Percentiles rank a stretch among this genome's conserved stretches.
Conservation (phyloP, 2,329 filamentous ascomycete genomes). For the Microdochium nivale region DNA sequence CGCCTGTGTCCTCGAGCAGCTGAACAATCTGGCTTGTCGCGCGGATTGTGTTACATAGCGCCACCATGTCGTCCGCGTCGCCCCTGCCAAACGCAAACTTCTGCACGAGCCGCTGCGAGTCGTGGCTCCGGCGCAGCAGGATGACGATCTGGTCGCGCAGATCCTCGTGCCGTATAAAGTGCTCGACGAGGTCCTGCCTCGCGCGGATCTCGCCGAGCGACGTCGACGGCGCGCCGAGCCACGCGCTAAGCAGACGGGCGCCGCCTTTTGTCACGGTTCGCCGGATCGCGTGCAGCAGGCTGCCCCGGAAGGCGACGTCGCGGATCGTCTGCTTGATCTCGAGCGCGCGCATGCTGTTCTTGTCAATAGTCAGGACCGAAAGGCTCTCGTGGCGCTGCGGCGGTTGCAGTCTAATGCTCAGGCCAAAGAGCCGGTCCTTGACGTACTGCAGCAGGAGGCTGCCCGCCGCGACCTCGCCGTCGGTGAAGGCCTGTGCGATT, state of each 20-base stretch:
- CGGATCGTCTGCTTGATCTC: slow-evolving; percentile 83
- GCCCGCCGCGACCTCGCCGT: slow-evolving; percentile 66
- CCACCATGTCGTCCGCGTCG: slow-evolving; percentile 84
- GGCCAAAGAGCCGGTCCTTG: slow-evolving; percentile 65
- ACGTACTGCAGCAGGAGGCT: slow-evolving; percentile 81
- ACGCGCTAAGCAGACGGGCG: slow-evolving; percentile 71
- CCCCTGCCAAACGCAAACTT: slow-evolving; percentile 89
- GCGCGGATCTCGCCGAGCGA: slow-evolving; percentile 69
- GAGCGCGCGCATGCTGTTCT: slow-evolving; percentile 78
- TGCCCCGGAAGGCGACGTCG: slow-evolving; percentile 72
- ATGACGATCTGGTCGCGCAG: slow-evolving; percentile 62
- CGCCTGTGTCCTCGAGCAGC: slow-evolving; percentile 26
- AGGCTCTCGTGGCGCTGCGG: slow-evolving; percentile 66
- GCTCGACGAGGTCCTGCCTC: slow-evolving; percentile 72
- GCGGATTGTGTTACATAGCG: slow-evolving; percentile 70
- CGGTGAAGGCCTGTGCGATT: slow-evolving; percentile 48
- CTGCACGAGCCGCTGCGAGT: slow-evolving; percentile 83
- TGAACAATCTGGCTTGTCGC: slow-evolving; percentile 59
- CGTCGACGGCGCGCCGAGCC: slow-evolving; percentile 89
- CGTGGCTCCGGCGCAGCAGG: slow-evolving; percentile 67
- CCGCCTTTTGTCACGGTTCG: slow-evolving; percentile 89
- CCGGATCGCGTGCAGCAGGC: slow-evolving; percentile 80
- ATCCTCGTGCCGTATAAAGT: slow-evolving; percentile 57
- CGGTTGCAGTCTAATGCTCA: slow-evolving; percentile 73
- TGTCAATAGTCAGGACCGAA: slow-evolving; percentile 84